phyloP scores from a whole-genome alignment of 2,329 filamentous ascomycete species.

The Aspergillus luchuensis region DNA sequence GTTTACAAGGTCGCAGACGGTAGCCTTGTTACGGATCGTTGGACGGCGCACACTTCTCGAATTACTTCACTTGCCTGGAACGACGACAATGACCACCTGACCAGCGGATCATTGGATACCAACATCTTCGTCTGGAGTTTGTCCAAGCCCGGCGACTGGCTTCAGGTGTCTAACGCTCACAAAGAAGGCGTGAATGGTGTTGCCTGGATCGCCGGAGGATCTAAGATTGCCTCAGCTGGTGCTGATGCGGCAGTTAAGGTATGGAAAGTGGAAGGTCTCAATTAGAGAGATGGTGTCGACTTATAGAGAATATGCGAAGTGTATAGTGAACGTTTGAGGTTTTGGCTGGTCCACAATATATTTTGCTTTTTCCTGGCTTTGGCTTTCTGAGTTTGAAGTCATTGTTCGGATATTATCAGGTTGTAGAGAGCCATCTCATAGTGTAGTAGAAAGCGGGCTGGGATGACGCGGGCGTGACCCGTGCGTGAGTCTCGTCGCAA shows the following conservation, averaged over 20 bases:
- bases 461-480: not conserved
- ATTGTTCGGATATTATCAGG: too few relatives aligned
- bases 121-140: conserved; percentile 93
- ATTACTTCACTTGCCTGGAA: conserved; percentile 77
- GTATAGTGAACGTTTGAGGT: too few relatives aligned
- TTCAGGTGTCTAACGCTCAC: conserved; percentile 85
- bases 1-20: conserved; percentile 71
- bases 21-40: conserved; percentile 76
- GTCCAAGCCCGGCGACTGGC: conserved; percentile 75
- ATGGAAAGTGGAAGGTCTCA: conserved; percentile 68
- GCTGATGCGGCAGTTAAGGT: conserved; percentile 90
- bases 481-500: conserved; percentile 3
- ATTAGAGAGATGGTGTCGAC: conserved; percentile 22
- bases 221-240: conserved; percentile 75
- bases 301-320: too few relatives aligned
- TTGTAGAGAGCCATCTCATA: too few relatives aligned
- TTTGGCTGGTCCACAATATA: too few relatives aligned
- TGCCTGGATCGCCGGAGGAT: conserved; percentile 69
- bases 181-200: conserved; percentile 94
- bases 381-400: too few relatives aligned
- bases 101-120: conserved; percentile 84
- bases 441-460: not conserved
- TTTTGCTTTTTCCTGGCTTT: too few relatives aligned
- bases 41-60: conserved; percentile 70
- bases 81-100: conserved; percentile 71